Conservation (phyloP, 768 basidiomycete genomes). For the Arthromyces matolae region DNA sequence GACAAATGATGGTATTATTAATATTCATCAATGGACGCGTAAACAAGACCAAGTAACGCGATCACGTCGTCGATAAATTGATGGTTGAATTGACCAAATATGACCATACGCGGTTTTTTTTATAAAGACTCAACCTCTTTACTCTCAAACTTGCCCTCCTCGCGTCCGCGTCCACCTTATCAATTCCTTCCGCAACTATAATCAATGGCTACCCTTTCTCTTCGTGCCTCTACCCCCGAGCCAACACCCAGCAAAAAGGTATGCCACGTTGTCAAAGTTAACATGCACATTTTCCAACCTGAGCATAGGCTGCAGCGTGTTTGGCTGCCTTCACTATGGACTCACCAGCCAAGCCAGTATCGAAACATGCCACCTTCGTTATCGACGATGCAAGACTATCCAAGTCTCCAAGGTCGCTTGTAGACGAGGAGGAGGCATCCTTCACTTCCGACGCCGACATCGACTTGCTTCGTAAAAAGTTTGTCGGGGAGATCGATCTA, state of each 20-base stretch:
- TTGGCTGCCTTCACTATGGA: slow-evolving; percentile 42
- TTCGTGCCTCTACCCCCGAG: slow-evolving; percentile 28
- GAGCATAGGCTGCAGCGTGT: slow-evolving; percentile 37
- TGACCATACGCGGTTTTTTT: slow-evolving; percentile 28
- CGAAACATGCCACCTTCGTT: neutral
- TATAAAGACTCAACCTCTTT: slow-evolving; percentile 16
- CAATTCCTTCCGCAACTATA: slow-evolving; percentile 9
- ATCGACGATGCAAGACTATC: slow-evolving; percentile 19
- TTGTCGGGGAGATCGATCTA: slow-evolving; percentile 70
- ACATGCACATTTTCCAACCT: slow-evolving; percentile 5
- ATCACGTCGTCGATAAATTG: slow-evolving; percentile 15
- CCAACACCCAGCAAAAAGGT: slow-evolving; percentile 55
- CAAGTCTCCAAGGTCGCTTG: slow-evolving; percentile 15
- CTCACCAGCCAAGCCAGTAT: slow-evolving; percentile 9
- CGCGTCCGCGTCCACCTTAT: neutral
- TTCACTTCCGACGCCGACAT: slow-evolving; percentile 7
- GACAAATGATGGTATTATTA: neutral
- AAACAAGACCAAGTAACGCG: slow-evolving; percentile 25
- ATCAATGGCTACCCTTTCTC: slow-evolving; percentile 27
- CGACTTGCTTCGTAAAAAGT: slow-evolving; percentile 38
- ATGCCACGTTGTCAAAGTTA: slow-evolving; percentile 8
- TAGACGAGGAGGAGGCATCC: slow-evolving; percentile 11
- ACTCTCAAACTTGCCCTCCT: neutral
- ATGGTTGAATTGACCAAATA: slow-evolving; percentile 32
- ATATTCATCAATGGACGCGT: slow-evolving; percentile 16